A percentile compares a stretch with the other conserved stretches of the same genome.
Conservation (phyloP, 2,329 filamentous ascomycete genomes). For the Aurifilum marmelostoma region DNA sequence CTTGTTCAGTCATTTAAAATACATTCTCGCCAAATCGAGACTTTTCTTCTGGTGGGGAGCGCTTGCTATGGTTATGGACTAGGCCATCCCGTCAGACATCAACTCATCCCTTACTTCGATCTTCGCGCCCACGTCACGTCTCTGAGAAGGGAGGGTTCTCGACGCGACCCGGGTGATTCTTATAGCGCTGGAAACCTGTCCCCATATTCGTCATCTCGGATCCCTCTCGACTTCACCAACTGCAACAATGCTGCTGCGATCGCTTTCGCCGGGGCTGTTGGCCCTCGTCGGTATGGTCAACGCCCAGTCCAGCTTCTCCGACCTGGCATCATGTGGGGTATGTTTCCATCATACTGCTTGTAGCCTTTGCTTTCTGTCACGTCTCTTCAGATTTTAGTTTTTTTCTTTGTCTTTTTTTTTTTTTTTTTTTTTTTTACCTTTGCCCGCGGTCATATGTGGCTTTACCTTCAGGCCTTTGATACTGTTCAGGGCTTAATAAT, state of each 20-base stretch:
- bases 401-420: no score
- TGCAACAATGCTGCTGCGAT: slow-evolving; percentile 23
- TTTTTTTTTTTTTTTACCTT: no score
- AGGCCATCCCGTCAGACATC: background rate
- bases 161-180: background rate
- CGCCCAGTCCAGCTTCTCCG: slow-evolving; percentile 25
- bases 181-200: background rate
- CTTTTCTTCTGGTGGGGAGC: background rate
- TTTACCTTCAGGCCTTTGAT: background rate
- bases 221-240: background rate
- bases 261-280: slow-evolving; percentile 22
- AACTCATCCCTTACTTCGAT: slow-evolving; percentile 10
- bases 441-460: no score
- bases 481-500: background rate
- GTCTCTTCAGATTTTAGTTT: background rate
- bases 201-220: background rate
- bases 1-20: background rate
- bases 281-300: slow-evolving; percentile 20
- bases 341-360: slow-evolving; percentile 1
- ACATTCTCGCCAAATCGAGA: background rate
- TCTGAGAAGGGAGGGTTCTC: slow-evolving; percentile 2
- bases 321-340: slow-evolving; percentile 28
- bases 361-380: background rate
- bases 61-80: slow-evolving; percentile 1
- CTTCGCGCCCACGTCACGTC: slow-evolving; percentile 2